These are phyloP conservation scores for Vitis riparia DNA, from an alignment of 164 flowering plant species.

Conservation along the genomic window DNA sequence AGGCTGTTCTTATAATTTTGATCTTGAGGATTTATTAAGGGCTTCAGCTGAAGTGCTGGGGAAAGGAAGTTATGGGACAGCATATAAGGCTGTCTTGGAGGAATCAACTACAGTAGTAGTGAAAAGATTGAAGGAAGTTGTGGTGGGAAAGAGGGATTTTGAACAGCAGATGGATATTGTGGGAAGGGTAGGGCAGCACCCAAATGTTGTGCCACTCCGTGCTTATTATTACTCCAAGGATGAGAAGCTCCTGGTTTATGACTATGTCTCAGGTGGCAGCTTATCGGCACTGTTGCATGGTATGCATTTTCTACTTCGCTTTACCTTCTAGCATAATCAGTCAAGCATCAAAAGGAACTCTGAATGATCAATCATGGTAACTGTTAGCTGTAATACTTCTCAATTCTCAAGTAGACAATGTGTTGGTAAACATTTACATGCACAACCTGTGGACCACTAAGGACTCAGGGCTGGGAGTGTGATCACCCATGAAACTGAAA, in stretches of 20 bases:
- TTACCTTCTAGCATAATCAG: background rate
- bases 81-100: conserved; percentile 71
- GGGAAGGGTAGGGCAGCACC: conserved; percentile 49
- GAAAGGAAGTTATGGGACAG: conserved; percentile 67
- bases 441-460: no score
- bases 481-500: no score
- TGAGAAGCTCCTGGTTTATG: conserved; percentile 67
- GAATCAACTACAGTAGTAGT: conserved; percentile 63
- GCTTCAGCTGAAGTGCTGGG: conserved; percentile 83
- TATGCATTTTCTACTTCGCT: conserved; percentile 14
- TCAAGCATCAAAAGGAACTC: background rate
- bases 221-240: conserved; percentile 75
- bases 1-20: conserved; percentile 60
- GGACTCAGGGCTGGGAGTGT: no score
- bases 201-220: conserved; percentile 54
- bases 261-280: conserved; percentile 44
- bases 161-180: conserved; percentile 69
- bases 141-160: conserved; percentile 57
- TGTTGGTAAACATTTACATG: no score
- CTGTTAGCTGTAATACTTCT: background rate
- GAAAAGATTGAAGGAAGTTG: conserved; percentile 65
- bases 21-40: conserved; percentile 65
- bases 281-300: conserved; percentile 59
- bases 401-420: no score
- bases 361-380: background rate